A percentile compares a stretch with the other conserved stretches of the same genome.
These are phyloP conservation scores for Arabis hirsuta DNA, from an alignment of 345 rosid genomes.

Conservation along the genomic window DNA sequence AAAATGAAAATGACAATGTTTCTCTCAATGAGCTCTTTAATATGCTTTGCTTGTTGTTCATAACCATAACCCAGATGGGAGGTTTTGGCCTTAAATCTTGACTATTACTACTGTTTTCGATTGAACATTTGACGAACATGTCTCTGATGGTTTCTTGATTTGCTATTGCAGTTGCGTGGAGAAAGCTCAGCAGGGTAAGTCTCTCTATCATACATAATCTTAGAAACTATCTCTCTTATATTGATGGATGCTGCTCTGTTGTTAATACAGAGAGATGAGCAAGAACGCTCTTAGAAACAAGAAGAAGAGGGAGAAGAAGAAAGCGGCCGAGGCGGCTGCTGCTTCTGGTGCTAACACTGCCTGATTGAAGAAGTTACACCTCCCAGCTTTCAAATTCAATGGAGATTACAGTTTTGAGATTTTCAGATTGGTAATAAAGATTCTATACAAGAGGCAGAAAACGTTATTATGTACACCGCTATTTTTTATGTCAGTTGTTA, in stretches of 20 bases:
- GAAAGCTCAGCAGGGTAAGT: slow-evolving; percentile 69
- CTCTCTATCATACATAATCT: slow-evolving; percentile 7
- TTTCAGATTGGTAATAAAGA: slow-evolving; percentile 23
- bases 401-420: slow-evolving; percentile 30
- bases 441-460: slow-evolving; percentile 10
- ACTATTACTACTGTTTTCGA: background rate
- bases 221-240: background rate
- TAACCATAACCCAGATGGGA: background rate
- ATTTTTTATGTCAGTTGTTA: slow-evolving; percentile 15
- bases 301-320: slow-evolving; percentile 92
- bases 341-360: slow-evolving; percentile 38
- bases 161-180: slow-evolving; percentile 69
- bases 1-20: background rate
- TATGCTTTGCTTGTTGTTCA: background rate
- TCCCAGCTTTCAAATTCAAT: background rate
- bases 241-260: slow-evolving; percentile 20
- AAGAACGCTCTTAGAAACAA: slow-evolving; percentile 87
- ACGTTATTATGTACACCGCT: slow-evolving; percentile 14
- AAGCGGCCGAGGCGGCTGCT: slow-evolving; percentile 57
- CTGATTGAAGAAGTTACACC: slow-evolving; percentile 22
- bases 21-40: background rate
- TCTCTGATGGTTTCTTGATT: slow-evolving; percentile 46
- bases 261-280: slow-evolving; percentile 68
- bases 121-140: too few relatives aligned
- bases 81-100: slow-evolving; percentile 1